Evolutionary conservation across 2,329 filamentous ascomycete species (phyloP).

Genomic region (Fusarium transvaalense): DNA sequence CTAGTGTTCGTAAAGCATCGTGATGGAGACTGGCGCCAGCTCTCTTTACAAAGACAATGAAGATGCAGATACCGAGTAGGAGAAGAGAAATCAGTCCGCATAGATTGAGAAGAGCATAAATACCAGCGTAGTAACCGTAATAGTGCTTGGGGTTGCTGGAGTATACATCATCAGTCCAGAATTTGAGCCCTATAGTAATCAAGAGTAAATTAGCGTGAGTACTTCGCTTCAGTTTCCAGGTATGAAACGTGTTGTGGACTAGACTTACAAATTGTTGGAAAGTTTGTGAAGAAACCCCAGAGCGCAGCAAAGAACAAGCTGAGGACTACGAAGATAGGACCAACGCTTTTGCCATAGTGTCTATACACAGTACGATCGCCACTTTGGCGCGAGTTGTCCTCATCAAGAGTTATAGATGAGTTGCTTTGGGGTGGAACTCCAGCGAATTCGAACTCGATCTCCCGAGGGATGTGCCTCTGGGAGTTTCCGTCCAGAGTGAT

Average conservation of each 20-base stretch:
- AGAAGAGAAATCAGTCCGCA: conserved; percentile 37
- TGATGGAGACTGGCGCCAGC: conserved; percentile 53
- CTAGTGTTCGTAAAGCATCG: conserved; percentile 50
- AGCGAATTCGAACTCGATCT: not conserved
- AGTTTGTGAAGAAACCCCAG: conserved; percentile 49
- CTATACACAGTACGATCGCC: conserved; percentile 53
- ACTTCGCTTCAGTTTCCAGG: too few species aligned
- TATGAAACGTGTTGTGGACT: not conserved
- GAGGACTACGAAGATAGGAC: conserved; percentile 34
- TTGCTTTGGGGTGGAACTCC: not conserved
- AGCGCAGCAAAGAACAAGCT: conserved; percentile 49
- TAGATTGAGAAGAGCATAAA: conserved; percentile 47
- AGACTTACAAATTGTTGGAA: conserved; percentile 12
- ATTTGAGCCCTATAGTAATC: conserved; percentile 52
- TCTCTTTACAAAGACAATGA: conserved; percentile 47
- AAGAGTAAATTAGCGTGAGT: too few species aligned
- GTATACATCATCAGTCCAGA: conserved; percentile 54
- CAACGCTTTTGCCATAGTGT: conserved; percentile 51
- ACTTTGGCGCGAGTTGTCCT: conserved; percentile 45
- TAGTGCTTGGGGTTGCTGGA: conserved; percentile 7
- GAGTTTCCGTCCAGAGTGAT: not conserved
- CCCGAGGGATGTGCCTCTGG: not conserved
- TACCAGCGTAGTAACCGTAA: conserved; percentile 49
- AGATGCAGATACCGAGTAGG: conserved; percentile 24
- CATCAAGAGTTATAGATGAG: conserved; percentile 4